Conservation (phyloP, 352 stramenopile species). For the Globisporangium apiculatum region DNA sequence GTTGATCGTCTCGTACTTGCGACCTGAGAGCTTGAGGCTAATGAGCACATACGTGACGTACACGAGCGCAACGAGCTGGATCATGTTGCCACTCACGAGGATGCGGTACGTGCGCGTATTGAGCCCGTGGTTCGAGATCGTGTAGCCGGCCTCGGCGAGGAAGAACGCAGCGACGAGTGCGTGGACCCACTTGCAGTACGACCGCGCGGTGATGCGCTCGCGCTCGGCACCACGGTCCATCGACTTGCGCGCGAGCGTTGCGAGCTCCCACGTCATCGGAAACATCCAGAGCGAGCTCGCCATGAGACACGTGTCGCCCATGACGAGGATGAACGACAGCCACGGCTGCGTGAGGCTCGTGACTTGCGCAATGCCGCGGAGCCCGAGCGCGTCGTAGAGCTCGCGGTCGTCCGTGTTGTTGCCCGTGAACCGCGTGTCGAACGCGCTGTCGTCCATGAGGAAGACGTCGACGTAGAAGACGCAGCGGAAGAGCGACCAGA, state of each 20-base stretch:
- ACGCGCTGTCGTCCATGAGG: constrained; percentile 12
- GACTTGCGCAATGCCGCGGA: constrained; percentile 29
- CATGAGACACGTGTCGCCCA: constrained; percentile 32
- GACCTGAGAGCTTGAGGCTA: constrained; percentile 31
- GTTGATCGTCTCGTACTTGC: constrained; percentile 45
- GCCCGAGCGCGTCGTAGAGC: constrained; percentile 34
- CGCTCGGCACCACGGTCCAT: constrained; percentile 30
- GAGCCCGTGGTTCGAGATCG: constrained; percentile 31
- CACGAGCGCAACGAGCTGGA: constrained; percentile 27
- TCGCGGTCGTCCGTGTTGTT: constrained; percentile 7
- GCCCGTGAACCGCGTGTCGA: constrained; percentile 8
- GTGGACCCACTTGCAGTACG: constrained; percentile 33
- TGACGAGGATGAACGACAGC: constrained; percentile 32
- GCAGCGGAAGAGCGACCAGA: constrained; percentile 48
- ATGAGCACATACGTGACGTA: constrained; percentile 35
- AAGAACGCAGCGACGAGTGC: constrained; percentile 28
- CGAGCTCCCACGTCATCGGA: constrained; percentile 36
- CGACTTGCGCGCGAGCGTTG: constrained; percentile 25
- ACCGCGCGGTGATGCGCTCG: constrained; percentile 16
- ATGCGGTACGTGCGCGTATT: constrained; percentile 28
- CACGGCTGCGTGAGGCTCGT: constrained; percentile 27
- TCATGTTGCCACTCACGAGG: constrained; percentile 37
- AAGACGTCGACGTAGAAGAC: constrained; percentile 39
- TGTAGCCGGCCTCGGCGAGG: constrained; percentile 23
- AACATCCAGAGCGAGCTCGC: constrained; percentile 44